phyloP scores from a whole-genome alignment of 768 basidiomycete genomes.

The Dentipellis fragilis region DNA sequence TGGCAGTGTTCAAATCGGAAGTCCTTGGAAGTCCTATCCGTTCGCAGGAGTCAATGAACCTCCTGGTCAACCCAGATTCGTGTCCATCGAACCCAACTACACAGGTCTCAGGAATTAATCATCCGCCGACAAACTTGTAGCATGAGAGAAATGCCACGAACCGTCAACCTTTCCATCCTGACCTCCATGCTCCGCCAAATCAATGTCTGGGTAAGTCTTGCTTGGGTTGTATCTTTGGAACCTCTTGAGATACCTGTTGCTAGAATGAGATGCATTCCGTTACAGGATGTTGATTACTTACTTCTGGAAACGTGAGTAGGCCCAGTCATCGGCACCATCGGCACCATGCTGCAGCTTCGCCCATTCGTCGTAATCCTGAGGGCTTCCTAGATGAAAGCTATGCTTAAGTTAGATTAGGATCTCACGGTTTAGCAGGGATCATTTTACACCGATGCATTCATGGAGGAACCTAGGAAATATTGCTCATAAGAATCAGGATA shows the following conservation, averaged over 20 bases:
- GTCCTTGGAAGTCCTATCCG: slow-evolving; percentile 40
- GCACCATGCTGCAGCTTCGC: slow-evolving; percentile 28
- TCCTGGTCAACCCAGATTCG: slow-evolving; percentile 32
- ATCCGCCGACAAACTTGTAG: background rate
- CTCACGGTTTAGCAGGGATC: too few species aligned
- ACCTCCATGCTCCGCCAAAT: slow-evolving; percentile 32
- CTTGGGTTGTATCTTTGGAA: slow-evolving; percentile 53
- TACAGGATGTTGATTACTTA: slow-evolving; percentile 14
- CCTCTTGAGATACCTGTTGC: slow-evolving; percentile 51
- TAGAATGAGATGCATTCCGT: too few species aligned
- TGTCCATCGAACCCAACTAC: slow-evolving; percentile 46
- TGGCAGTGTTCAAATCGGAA: slow-evolving; percentile 46
- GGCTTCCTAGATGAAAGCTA: slow-evolving; percentile 47
- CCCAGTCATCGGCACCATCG: slow-evolving; percentile 45
- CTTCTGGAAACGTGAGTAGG: slow-evolving; percentile 45
- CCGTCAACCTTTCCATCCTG: slow-evolving; percentile 41
- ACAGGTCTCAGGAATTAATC: background rate
- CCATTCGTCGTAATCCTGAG: slow-evolving; percentile 65
- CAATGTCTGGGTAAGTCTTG: slow-evolving; percentile 38
- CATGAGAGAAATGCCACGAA: slow-evolving; percentile 2
- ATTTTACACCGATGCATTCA: slow-evolving; percentile 47
- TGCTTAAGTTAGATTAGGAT: too few species aligned
- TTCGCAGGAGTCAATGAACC: slow-evolving; percentile 44
- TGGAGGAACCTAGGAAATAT: slow-evolving; percentile 40
- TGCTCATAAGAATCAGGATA: background rate